phyloP scores from a whole-genome alignment of 805 yeast species.

The Alloascoidea hylecoeti region DNA sequence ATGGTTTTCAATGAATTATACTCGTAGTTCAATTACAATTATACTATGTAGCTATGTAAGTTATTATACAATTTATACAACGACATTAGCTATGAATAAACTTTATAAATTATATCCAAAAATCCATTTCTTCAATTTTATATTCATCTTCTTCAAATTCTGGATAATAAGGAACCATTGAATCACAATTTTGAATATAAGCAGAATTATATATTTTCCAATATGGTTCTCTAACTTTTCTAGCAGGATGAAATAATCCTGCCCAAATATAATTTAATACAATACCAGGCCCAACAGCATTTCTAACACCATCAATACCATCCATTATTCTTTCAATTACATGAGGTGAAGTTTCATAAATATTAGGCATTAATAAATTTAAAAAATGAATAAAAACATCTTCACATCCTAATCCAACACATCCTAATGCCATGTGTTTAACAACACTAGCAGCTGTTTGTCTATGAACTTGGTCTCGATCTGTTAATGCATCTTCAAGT shows the following conservation, averaged over 20 bases:
- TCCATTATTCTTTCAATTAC: constrained; percentile 75
- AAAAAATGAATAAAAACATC: constrained; percentile 75
- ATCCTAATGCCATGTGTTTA: constrained; percentile 66
- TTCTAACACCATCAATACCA: constrained; percentile 58
- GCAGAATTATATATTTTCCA: constrained; percentile 76
- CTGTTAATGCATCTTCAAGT: constrained; percentile 79
- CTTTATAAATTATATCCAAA: constrained; percentile 20
- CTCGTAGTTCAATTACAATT: background rate
- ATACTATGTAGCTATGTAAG: no score
- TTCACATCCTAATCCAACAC: constrained; percentile 62
- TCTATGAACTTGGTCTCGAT: constrained; percentile 83
- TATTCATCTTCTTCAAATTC: constrained; percentile 20
- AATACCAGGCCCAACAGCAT: constrained; percentile 64
- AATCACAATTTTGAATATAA: constrained; percentile 59
- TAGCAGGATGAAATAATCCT: constrained; percentile 90
- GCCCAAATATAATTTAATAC: constrained; percentile 68
- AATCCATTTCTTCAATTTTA: constrained; percentile 37
- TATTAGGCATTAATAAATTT: constrained; percentile 75
- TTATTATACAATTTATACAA: background rate
- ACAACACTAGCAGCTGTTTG: constrained; percentile 91
- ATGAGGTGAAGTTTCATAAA: constrained; percentile 92
- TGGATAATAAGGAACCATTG: constrained; percentile 79
- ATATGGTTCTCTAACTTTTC: constrained; percentile 69
- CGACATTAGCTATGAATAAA: background rate
- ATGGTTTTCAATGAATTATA: constrained; percentile 3